These are phyloP conservation scores for Solanum ossicruentum DNA, from an alignment of 257 asterid genomes.

Conservation along the genomic window DNA sequence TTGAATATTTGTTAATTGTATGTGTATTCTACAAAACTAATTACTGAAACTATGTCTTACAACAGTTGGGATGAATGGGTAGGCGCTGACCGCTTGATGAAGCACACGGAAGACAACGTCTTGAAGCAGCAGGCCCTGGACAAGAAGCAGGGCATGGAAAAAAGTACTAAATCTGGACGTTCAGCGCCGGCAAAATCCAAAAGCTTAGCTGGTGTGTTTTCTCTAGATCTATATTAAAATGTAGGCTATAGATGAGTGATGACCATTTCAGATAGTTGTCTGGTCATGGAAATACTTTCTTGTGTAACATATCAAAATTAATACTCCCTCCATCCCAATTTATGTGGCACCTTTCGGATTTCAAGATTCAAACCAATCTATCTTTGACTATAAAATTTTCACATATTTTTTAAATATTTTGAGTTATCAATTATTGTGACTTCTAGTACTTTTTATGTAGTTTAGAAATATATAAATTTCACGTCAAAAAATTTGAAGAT, in stretches of 20 bases:
- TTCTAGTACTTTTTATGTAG: too few species aligned
- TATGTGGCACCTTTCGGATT: too few species aligned
- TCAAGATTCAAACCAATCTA: too few species aligned
- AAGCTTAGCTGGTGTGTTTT: slow-evolving; percentile 56
- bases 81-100: slow-evolving; percentile 72
- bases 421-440: too few species aligned
- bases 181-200: slow-evolving; percentile 66
- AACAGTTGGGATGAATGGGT: slow-evolving; percentile 99
- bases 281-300: neutral
- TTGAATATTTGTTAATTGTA: neutral
- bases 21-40: neutral
- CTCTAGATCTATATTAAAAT: neutral
- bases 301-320: neutral
- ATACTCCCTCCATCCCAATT: too few species aligned
- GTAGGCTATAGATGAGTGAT: neutral
- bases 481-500: too few species aligned
- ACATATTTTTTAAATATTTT: too few species aligned
- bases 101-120: slow-evolving; percentile 61
- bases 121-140: slow-evolving; percentile 71
- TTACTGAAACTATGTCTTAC: slow-evolving; percentile 15
- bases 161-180: slow-evolving; percentile 59
- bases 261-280: neutral
- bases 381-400: too few species aligned
- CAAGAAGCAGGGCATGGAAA: slow-evolving; percentile 69
- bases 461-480: too few species aligned